Percentiles rank a stretch among this genome's conserved stretches.
These are phyloP conservation scores for Delonix regia DNA, from an alignment of 306 rosid genomes.

Conservation along the genomic window DNA sequence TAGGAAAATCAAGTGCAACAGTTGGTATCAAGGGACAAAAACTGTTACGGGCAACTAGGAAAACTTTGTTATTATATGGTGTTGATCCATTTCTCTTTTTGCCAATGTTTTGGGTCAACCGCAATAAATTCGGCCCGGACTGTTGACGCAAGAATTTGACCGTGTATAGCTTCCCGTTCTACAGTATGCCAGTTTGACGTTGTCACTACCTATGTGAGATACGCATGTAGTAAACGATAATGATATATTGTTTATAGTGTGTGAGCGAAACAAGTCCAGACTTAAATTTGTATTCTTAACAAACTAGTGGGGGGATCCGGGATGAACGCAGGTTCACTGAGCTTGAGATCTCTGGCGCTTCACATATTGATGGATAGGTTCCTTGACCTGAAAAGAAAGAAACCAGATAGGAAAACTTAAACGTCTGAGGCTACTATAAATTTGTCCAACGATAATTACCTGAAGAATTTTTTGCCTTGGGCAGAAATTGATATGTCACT, in stretches of 20 bases:
- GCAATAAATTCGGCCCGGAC: constrained; percentile 6
- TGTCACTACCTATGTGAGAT: not conserved
- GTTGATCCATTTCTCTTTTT: not conserved
- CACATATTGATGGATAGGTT: constrained; percentile 75
- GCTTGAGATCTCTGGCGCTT: constrained; percentile 84
- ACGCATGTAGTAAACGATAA: not conserved
- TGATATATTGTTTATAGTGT: constrained; percentile 11
- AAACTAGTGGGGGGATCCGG: not conserved
- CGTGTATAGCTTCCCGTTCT: not conserved
- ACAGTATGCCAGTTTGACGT: not conserved
- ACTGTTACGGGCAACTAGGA: not conserved
- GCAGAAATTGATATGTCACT: constrained; percentile 10
- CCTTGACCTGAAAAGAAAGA: constrained; percentile 71
- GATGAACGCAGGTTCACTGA: constrained; percentile 37
- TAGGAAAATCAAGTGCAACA: no score
- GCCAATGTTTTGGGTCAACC: constrained; percentile 12
- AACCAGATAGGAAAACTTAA: not conserved
- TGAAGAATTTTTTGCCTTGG: not conserved
- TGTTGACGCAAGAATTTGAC: constrained; percentile 1
- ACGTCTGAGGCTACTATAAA: constrained; percentile 5
- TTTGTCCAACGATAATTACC: not conserved
- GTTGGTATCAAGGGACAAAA: not conserved
- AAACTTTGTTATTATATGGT: not conserved
- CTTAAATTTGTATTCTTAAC: constrained; percentile 12
- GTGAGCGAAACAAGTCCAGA: not conserved